These are phyloP conservation scores for Myochromella boudieri DNA, from an alignment of 768 basidiomycete genomes.

Conservation along the genomic window DNA sequence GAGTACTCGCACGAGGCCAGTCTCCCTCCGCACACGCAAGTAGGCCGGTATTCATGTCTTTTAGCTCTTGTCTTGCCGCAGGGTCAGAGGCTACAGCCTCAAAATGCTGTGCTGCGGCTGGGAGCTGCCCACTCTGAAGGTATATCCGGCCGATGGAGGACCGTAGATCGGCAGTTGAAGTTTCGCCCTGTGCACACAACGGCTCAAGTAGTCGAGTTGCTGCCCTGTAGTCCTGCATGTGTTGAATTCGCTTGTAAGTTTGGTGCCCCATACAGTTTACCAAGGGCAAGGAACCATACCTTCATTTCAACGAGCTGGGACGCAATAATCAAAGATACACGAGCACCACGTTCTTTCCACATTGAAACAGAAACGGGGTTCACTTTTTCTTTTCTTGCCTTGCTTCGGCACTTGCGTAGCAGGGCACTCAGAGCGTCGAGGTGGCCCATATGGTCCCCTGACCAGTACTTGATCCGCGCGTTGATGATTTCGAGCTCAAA, in stretches of 20 bases:
- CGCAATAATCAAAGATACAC: constrained; percentile 76
- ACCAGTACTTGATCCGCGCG: constrained; percentile 77
- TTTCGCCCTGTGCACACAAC: constrained; percentile 46
- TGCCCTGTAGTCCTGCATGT: constrained; percentile 70
- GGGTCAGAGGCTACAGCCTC: constrained; percentile 45
- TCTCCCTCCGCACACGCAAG: constrained; percentile 69
- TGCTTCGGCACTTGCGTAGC: constrained; percentile 57
- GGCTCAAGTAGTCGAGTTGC: constrained; percentile 69
- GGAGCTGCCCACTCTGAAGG: constrained; percentile 69
- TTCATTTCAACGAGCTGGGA: constrained; percentile 86
- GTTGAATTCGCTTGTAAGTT: background rate
- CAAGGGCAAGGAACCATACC: constrained; percentile 31
- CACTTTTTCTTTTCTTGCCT: constrained; percentile 40
- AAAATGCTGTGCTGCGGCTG: constrained; percentile 60
- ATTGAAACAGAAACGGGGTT: constrained; percentile 48
- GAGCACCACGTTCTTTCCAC: constrained; percentile 82
- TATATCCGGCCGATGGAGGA: constrained; percentile 75
- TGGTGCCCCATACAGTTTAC: background rate
- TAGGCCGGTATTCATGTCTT: constrained; percentile 66
- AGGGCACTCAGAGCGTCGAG: constrained; percentile 71
- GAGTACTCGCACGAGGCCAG: constrained; percentile 53
- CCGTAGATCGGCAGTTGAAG: constrained; percentile 54
- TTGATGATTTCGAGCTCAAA: constrained; percentile 71
- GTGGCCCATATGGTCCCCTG: constrained; percentile 78
- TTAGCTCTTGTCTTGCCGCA: constrained; percentile 39